Evolutionary conservation across 768 basidiomycete genomes (phyloP).

Genomic region (Tulasnella sp.): DNA sequence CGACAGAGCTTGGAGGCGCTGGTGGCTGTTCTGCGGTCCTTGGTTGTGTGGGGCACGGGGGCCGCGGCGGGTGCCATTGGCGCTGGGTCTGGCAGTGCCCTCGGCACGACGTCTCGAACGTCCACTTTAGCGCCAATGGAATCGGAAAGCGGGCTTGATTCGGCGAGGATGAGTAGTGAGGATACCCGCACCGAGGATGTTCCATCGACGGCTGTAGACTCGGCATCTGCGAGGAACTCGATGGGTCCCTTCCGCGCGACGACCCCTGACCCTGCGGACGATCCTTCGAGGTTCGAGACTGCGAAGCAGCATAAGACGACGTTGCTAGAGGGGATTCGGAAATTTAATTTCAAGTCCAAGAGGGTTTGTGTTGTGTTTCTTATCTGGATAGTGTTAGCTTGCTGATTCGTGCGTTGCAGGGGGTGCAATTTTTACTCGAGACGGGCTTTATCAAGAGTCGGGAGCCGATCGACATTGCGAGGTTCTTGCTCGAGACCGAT

Average conservation of each 20-base stretch:
- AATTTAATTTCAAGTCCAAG: conserved; percentile 99
- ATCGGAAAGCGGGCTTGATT: not conserved
- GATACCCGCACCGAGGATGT: not conserved
- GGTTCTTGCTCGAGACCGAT: conserved; percentile 76
- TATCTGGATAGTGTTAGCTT: not conserved
- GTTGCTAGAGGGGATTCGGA: conserved; percentile 85
- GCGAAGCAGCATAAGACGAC: conserved; percentile 96
- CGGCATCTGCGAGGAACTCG: conserved; percentile 29
- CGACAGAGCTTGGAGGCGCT: conserved; percentile 93
- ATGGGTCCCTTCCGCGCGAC: conserved; percentile 47
- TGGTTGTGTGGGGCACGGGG: conserved; percentile 78
- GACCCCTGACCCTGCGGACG: conserved; percentile 75
- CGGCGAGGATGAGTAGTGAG: conserved; percentile 3
- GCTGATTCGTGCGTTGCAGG: conserved; percentile 36
- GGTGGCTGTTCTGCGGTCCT: conserved; percentile 72
- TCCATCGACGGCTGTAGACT: not conserved
- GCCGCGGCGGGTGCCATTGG: conserved; percentile 19
- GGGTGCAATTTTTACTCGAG: conserved; percentile 78
- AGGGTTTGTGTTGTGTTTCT: conserved; percentile 39
- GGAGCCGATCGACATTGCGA: conserved; percentile 64
- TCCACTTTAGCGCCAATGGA: not conserved
- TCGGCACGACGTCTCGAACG: not conserved
- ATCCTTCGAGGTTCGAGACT: conserved; percentile 84
- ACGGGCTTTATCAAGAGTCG: conserved; percentile 70
- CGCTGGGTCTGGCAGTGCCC: not conserved